Percentiles rank a stretch among this genome's conserved stretches.
phyloP scores from a whole-genome alignment of 23 red algal genomes.

The Pyropia haitanensis region DNA sequence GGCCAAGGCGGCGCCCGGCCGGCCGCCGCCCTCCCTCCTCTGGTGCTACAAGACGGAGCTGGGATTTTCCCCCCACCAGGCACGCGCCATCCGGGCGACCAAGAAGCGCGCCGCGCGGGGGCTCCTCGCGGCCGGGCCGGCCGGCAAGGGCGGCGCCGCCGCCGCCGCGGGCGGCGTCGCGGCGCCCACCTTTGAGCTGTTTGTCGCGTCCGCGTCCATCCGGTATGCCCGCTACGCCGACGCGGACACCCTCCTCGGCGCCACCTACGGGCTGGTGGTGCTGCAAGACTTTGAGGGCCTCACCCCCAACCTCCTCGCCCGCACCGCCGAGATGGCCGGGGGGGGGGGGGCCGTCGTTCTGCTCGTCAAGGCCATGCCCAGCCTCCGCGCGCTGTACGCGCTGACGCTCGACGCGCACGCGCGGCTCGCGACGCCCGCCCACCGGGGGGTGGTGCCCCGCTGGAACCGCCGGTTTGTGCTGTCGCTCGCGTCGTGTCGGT shows the following conservation, averaged over 20 bases:
- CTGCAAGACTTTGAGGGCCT: slow-evolving; percentile 98
- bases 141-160: too few species aligned
- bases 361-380: slow-evolving; percentile 66
- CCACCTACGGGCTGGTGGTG: slow-evolving; percentile 94
- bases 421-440: slow-evolving; percentile 63
- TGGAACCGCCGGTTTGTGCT: slow-evolving; percentile 92
- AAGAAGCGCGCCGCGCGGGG: slow-evolving; percentile 72
- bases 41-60: slow-evolving; percentile 98
- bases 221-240: slow-evolving; percentile 85
- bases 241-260: slow-evolving; percentile 86
- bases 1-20: slow-evolving; percentile 41
- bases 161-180: neutral
- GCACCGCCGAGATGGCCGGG: slow-evolving; percentile 79
- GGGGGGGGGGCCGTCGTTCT: slow-evolving; percentile 84
- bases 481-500: slow-evolving; percentile 50
- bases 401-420: slow-evolving; percentile 88
- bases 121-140: neutral
- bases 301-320: slow-evolving; percentile 88
- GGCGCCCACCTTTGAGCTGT: slow-evolving; percentile 88
- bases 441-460: slow-evolving; percentile 54
- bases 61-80: slow-evolving; percentile 78
- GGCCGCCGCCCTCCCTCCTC: slow-evolving; percentile 59
- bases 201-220: slow-evolving; percentile 79
- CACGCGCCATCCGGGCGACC: slow-evolving; percentile 85
- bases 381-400: slow-evolving; percentile 66